Evolutionary conservation across 306 rosid species (phyloP).

Genomic region (Arachis stenosperma): DNA sequence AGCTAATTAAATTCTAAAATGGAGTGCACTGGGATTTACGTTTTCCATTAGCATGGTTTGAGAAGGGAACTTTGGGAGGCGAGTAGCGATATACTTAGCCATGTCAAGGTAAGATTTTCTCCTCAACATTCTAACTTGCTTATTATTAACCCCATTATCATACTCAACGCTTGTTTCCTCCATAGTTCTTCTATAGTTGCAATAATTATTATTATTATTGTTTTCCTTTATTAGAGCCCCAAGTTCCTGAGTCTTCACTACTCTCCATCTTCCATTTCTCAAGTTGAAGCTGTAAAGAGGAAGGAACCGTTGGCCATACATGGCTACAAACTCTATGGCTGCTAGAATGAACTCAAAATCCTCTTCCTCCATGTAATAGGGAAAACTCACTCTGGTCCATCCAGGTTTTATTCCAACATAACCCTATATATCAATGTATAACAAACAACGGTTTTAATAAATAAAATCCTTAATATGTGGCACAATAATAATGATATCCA

Average conservation of each 20-base stretch:
- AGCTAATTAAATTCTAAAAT: conserved; percentile 53
- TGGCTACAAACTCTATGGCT: conserved; percentile 70
- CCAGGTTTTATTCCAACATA: conserved; percentile 78
- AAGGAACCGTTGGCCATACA: conserved; percentile 73
- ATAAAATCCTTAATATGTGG: no score
- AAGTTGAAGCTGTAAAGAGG: conserved; percentile 56
- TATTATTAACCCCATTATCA: conserved; percentile 4
- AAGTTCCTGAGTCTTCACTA: conserved; percentile 47
- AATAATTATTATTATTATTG: background rate
- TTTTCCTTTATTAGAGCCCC: conserved; percentile 44
- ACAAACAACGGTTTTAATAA: background rate
- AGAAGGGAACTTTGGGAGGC: conserved; percentile 63
- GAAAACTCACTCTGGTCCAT: conserved; percentile 88
- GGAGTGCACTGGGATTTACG: conserved; percentile 41
- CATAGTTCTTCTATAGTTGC: conserved; percentile 7
- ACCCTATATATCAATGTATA: conserved; percentile 46
- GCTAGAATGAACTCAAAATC: conserved; percentile 70
- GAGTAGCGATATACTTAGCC: conserved; percentile 55
- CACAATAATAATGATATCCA: no score
- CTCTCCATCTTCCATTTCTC: conserved; percentile 61
- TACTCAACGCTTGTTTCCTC: background rate
- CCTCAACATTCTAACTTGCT: conserved; percentile 27
- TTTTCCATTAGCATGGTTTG: conserved; percentile 41
- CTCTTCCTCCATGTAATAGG: conserved; percentile 68
- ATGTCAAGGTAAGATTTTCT: conserved; percentile 49